Evolutionary conservation across 1,139 yeast genomes (phyloP), one percentile per base, ranked within the genome.

Genomic region (Taphrina sp.): DNA sequence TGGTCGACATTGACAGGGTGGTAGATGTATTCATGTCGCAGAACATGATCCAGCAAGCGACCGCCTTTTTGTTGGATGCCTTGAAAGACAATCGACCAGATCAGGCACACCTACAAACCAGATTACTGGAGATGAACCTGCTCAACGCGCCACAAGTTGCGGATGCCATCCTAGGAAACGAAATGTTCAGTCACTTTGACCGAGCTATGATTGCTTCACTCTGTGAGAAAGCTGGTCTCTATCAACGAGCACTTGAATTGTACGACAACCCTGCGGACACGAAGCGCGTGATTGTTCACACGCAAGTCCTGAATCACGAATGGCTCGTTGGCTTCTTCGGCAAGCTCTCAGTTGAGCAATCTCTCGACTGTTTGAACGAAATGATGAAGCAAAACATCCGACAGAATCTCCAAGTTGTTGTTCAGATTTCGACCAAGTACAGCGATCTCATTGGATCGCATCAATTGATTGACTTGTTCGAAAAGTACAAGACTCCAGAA

Each of bases 141-240:
- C 72, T 87, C 69, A 95, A 90, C 69, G 98, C 98, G 8, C 99
- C 99, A 52, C 98, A 94, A 76, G 98, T 94, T 58, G 99, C 98
- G 41, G 98, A 94, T 73, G 99, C 99, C 17, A 94, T 92, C 63
- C 78, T 92, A 67, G 96, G 97, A 60, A 92, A 92, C 71, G 83
- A 84, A 61, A 90, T 92, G 89, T 94, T 94, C 73, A 82, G 92
- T 63, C 96, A 90, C 68, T 92, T 88, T 71, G 98, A 92, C 71
- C 86, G 88, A 65, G 90, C 95, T 64, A 83, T 94, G 41, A 83
- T 92, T 69, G 98, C 97, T 29, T 80, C 83, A 61, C 78, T 94
- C 63, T 83, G 96, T 72, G 99, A 92, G 72, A 88, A 88, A 72
- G 90, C 95, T 16, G 97, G 96, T 17, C 79, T 92, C 64, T 83